Base-by-base conservation (phyloP, 768 basidiomycete species). In the Fomitopsis pulvina region DNA sequence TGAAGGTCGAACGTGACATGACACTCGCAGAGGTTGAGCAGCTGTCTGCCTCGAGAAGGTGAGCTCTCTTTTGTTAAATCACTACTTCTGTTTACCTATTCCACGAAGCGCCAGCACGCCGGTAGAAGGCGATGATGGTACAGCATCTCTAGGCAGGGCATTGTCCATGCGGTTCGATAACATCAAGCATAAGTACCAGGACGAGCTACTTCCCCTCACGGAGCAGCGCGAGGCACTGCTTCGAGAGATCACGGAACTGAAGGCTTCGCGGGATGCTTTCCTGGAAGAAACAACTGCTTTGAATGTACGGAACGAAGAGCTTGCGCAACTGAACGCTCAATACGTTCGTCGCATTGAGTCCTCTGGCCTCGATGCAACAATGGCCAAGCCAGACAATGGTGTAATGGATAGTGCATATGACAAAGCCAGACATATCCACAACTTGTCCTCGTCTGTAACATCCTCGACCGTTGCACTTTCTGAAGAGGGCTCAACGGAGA, bases 11-110 rank as follows among this genome's bases (percentile, higher is more conserved):
- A 65, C 76, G 95, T 26, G 96, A 98, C 59, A 79, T 98, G 71
- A 79, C 90, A 10, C 68, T 97, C 50, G 93, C 92, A 0, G 95
- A 99, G 65, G 81, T 98, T 30, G 93, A 95, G 61, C 93, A 97
- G 68, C 73, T 99, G 28, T 78, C 82, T 18, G 79, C 78, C 18
- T 78, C 77, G 0, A 88, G 81, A 62, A 81, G 77, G 92, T 93
- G 57, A 43, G 75, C 71, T 4, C 16, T 4, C 16, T 28, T 14
- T 29, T 16, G 4, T 22, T 10, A 29, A 26, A 3, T 38, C 25
- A 39, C 4, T 18, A 11, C 18, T 3, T 39, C 27, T n/a, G 18
- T 16, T 37, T 4, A 37, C 14, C 18, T n/a, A n/a, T 37, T 6
- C 5, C 34, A 6, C 18, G 34, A 5, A 66, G 66, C 39, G 61